Evolutionary conservation across 1,139 yeast genomes (phyloP).

Genomic region (Blastobotrys elegans): DNA sequence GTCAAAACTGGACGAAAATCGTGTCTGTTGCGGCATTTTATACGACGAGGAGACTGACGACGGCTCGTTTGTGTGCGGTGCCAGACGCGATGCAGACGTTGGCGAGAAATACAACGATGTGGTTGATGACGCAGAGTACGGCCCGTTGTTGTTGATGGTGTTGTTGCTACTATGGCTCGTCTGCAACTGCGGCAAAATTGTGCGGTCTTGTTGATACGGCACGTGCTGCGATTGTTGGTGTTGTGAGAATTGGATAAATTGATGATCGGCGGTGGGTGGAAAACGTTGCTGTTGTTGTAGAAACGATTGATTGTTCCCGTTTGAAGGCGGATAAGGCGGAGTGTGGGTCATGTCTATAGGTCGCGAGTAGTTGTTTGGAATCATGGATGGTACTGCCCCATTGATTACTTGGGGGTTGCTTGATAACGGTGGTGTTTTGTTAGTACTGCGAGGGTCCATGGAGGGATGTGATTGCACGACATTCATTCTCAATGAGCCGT

Average conservation of each 20-base stretch:
- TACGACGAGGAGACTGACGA: conserved; percentile 31
- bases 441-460: neutral
- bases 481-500: neutral
- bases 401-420: neutral
- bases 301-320: neutral
- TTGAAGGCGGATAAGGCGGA: neutral
- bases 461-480: conserved; percentile 2
- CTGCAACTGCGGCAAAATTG: conserved; percentile 10
- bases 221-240: neutral
- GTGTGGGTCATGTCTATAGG: neutral
- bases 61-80: conserved; percentile 31
- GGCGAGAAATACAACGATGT: conserved; percentile 27
- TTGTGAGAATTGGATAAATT: neutral
- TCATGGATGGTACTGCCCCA: neutral
- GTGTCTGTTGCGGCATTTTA: conserved; percentile 14
- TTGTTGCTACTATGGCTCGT: neutral
- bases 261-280: neutral
- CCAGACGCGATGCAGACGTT: conserved; percentile 27
- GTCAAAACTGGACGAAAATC: neutral
- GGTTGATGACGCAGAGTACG: conserved; percentile 11
- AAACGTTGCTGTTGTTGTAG: neutral
- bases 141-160: neutral
- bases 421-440: neutral
- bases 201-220: neutral
- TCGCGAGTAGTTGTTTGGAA: too few species aligned